These are phyloP conservation scores for Akanthomyces dipterigenus DNA, from an alignment of 2,329 filamentous ascomycete genomes.

Conservation along the genomic window DNA sequence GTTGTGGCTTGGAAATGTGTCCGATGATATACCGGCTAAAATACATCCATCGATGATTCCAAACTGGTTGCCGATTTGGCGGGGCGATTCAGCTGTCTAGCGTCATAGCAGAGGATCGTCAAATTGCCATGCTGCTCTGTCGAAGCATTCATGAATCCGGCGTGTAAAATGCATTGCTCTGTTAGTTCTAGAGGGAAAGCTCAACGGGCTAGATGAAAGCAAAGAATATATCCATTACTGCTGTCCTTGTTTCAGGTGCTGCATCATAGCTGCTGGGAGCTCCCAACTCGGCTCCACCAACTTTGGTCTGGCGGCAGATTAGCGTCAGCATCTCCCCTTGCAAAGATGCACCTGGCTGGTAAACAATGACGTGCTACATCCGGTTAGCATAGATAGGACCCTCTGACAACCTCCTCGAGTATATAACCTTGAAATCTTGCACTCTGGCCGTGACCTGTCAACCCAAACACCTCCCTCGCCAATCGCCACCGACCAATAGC, in stretches of 20 bases:
- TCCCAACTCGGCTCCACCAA: neutral
- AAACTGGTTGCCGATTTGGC: neutral
- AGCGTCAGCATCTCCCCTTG: neutral
- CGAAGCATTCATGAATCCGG: neutral
- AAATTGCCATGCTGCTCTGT: neutral
- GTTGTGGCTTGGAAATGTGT: neutral
- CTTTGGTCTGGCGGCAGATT: neutral
- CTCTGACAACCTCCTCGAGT: neutral
- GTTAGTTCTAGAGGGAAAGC: neutral
- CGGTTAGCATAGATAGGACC: neutral
- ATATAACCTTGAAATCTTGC: neutral
- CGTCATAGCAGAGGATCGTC: neutral
- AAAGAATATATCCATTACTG: neutral
- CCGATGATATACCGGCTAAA: neutral
- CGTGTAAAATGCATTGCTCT: neutral
- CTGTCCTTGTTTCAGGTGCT: neutral
- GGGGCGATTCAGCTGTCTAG: conserved; percentile 7
- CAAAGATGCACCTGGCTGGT: neutral
- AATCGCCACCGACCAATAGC: neutral
- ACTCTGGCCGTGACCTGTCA: neutral
- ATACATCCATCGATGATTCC: neutral
- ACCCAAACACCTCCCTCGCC: neutral
- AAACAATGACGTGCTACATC: conserved; percentile 6
- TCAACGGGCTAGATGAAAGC: no score
- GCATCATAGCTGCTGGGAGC: neutral